phyloP scores from a whole-genome alignment of 23 red algal species.

The Cyanidiococcus yangmingshanensis region DNA sequence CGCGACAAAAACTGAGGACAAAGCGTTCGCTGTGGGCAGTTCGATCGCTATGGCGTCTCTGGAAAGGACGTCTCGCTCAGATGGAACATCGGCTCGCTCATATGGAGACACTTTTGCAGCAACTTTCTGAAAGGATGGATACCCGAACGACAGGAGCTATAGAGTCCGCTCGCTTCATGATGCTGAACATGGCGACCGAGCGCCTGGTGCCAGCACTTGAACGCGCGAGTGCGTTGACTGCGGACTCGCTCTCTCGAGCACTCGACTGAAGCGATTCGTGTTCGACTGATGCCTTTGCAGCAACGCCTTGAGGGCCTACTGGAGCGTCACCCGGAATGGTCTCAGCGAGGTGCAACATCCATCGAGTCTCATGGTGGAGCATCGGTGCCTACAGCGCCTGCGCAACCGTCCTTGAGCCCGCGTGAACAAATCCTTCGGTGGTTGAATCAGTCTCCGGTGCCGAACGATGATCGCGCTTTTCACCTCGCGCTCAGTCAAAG shows the following conservation, averaged over 20 bases:
- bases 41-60: no score
- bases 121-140: not conserved
- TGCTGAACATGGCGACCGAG: not conserved
- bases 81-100: not conserved
- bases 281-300: not conserved
- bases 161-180: not conserved
- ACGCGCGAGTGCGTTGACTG: not conserved
- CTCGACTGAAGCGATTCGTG: not conserved
- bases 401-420: not conserved
- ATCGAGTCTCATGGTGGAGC: no score
- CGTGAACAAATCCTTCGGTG: slow-evolving; percentile 1
- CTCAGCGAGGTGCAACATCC: no score
- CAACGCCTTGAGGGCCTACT: not conserved
- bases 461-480: slow-evolving; percentile 1
- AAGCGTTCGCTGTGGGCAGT: no score
- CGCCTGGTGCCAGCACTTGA: not conserved
- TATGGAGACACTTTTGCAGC: not conserved
- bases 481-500: not conserved
- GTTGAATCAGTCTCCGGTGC: not conserved
- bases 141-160: not conserved
- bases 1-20: no score
- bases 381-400: not conserved
- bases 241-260: not conserved
- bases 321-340: not conserved
- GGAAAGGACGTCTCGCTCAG: no score